These are phyloP conservation scores for Emmonsiellopsis sp. DNA, from an alignment of 2,329 filamentous ascomycete species.

Conservation along the genomic window DNA sequence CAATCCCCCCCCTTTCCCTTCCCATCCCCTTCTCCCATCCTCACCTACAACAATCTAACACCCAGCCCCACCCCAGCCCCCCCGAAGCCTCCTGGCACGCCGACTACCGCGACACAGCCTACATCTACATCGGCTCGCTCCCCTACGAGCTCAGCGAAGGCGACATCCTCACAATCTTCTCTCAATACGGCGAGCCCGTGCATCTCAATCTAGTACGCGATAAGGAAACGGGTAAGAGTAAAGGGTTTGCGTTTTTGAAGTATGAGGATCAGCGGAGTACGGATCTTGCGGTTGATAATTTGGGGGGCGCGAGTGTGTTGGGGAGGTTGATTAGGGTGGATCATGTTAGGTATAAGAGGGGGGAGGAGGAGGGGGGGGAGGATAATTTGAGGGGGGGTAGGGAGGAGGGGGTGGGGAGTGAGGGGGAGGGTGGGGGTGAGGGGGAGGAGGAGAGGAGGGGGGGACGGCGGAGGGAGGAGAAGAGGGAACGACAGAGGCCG, in stretches of 20 bases:
- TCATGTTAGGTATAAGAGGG: conserved; percentile 82
- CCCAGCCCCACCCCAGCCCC: conserved; percentile 43
- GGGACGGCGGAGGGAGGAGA: conserved; percentile 34
- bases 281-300: conserved; percentile 90
- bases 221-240: conserved; percentile 91
- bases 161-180: conserved; percentile 93
- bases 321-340: conserved; percentile 79
- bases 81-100: conserved; percentile 91
- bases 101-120: conserved; percentile 96
- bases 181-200: conserved; percentile 89
- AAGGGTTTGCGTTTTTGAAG: conserved; percentile 92
- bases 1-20: no score
- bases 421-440: conserved; percentile 23
- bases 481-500: conserved; percentile 43
- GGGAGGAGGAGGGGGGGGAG: conserved; percentile 57
- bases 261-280: conserved; percentile 97
- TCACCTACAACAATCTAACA: neutral
- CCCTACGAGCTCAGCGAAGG: conserved; percentile 91
- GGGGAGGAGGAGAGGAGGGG: conserved; percentile 24
- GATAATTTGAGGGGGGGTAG: conserved; percentile 37
- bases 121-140: conserved; percentile 89
- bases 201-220: conserved; percentile 89
- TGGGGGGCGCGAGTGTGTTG: conserved; percentile 75
- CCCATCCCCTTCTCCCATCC: no score
- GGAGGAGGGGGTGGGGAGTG: conserved; percentile 26